These are phyloP conservation scores for Salvia hispanica DNA, from an alignment of 257 asterid genomes.

Conservation along the genomic window DNA sequence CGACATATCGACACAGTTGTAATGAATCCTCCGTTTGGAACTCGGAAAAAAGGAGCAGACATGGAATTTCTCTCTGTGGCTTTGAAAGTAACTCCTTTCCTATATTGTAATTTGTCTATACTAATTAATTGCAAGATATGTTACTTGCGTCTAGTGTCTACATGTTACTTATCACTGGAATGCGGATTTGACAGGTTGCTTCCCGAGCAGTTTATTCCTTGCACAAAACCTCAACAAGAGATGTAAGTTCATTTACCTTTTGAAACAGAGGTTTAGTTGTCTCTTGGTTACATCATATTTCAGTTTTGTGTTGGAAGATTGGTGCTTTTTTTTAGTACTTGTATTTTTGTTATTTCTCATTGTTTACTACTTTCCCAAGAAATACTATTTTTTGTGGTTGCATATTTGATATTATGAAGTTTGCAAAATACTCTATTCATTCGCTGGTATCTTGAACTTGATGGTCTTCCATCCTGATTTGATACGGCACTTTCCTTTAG, in stretches of 20 bases:
- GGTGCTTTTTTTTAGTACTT: background rate
- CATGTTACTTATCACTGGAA: conserved; percentile 16
- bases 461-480: background rate
- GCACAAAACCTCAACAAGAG: conserved; percentile 97
- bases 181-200: conserved; percentile 66
- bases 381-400: conserved; percentile 5
- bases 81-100: conserved; percentile 55
- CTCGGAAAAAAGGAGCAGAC: conserved; percentile 95
- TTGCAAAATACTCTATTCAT: no score
- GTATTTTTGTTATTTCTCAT: background rate
- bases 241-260: conserved; percentile 49
- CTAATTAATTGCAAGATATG: background rate
- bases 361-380: background rate
- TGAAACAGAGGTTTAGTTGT: background rate
- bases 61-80: conserved; percentile 81
- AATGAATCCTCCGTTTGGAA: conserved; percentile 99
- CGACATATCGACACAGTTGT: conserved; percentile 72
- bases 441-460: conserved; percentile 4
- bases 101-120: background rate
- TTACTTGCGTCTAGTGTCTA: conserved; percentile 24
- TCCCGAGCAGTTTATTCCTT: conserved; percentile 90
- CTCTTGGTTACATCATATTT: background rate
- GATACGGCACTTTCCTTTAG: background rate
- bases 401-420: background rate
- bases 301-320: background rate